phyloP scores from a whole-genome alignment of 1,139 yeast species.

The Kurtzmaniella quercitrusa region DNA sequence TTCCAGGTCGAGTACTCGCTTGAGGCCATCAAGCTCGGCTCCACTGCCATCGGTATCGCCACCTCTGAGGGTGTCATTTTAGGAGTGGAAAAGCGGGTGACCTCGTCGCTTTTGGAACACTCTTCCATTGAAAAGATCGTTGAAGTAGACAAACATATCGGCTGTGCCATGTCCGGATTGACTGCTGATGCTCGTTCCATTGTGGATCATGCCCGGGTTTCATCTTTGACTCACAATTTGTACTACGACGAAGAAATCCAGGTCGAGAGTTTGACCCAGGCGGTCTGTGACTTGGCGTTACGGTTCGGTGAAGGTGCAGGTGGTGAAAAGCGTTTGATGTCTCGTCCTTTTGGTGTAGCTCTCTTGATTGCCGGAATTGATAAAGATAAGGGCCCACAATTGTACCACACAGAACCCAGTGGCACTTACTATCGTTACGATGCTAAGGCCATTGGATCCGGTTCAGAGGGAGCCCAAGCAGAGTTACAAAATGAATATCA shows the following conservation, averaged over 20 bases:
- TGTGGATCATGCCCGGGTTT: conserved; percentile 97
- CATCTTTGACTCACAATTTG: conserved; percentile 82
- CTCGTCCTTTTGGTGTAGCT: conserved; percentile 99
- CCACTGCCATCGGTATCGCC: conserved; percentile 96
- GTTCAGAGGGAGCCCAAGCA: conserved; percentile 98
- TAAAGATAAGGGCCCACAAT: conserved; percentile 89
- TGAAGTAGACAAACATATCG: conserved; percentile 90
- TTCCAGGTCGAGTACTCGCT: conserved; percentile 98
- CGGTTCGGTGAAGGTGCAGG: conserved; percentile 98
- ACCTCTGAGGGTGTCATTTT: conserved; percentile 96
- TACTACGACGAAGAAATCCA: conserved; percentile 91
- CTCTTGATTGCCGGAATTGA: conserved; percentile 93
- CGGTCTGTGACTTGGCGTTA: conserved; percentile 94
- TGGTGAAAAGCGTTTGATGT: conserved; percentile 95
- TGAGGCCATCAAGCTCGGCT: conserved; percentile 94
- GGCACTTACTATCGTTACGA: conserved; percentile 97
- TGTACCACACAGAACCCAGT: conserved; percentile 98
- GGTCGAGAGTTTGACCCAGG: conserved; percentile 91
- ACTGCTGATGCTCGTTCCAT: conserved; percentile 98
- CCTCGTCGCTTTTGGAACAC: conserved; percentile 86
- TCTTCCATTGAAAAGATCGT: conserved; percentile 94
- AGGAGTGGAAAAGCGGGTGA: conserved; percentile 96
- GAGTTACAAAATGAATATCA: conserved; percentile 97
- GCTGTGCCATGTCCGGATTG: conserved; percentile 98
- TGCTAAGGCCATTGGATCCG: conserved; percentile 98